Base-by-base conservation (phyloP, 2,329 filamentous ascomycete species). In the Botryotinia calthae region DNA sequence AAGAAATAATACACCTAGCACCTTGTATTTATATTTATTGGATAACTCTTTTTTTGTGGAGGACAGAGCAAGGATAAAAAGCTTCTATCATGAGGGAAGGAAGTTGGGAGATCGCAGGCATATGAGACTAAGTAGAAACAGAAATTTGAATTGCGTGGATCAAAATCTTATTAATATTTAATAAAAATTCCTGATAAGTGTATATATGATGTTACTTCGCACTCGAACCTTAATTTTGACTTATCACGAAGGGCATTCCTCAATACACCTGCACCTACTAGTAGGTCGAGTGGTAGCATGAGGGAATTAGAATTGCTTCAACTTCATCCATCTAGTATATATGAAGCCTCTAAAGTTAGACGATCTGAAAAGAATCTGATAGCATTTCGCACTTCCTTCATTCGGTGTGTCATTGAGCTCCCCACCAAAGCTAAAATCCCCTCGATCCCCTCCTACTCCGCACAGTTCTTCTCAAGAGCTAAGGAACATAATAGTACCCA, bases 51-150 rank as follows among this genome's bases (percentile, higher is more conserved):
- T 66, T 66, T 40, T 54, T n/a, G 64, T 54, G 64, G 46, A 67
- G 64, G 64, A 54, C n/a, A n/a, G 25, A 2, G 34, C 48, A 67
- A 54, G 64, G 64, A 42, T 67, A 28, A 56, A 67, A 67, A 54
- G 64, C 64, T 67, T 67, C 48, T 34, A 42, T n/a, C 48, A 9
- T 42, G 16, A 18, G 37, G 46, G 25, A 54, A 28, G 46, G 25
- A 54, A 28, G 34, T 12, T 40, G 58, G 22, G 37, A 40, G 37
- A 61, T 37, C 34, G 25, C 46, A 54, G 46, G 34, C 64, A 67
- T 54, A 46, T 66, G 64, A 67, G 48, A 54, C 46, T 67, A 54
- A 18, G 51, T 28, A 56, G 63, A 51, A 66, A 37, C 20, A 7
- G 4, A 66, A 51, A 42, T 31, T 67, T 31, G 46, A 54, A 56